Percentiles rank a stretch among this genome's conserved stretches.
Evolutionary conservation across 2,329 filamentous ascomycete species (phyloP).

Genomic region (Fusarium nisikadoi): DNA sequence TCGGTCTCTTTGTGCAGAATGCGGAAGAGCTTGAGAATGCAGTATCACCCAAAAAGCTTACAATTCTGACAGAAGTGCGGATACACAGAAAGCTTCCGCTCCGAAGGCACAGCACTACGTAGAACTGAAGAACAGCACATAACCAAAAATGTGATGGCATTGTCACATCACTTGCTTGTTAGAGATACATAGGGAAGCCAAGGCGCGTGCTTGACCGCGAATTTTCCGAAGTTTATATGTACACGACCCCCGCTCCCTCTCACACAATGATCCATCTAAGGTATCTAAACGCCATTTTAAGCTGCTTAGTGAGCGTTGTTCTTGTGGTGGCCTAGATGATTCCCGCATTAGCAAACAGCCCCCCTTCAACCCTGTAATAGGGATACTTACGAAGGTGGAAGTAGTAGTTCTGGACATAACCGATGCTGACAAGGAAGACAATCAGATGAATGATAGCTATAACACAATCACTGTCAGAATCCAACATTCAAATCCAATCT

Average conservation of each 20-base stretch:
- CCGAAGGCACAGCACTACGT: neutral
- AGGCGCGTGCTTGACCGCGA: conserved; percentile 51
- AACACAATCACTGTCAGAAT: conserved; percentile 40
- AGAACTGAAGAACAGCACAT: neutral
- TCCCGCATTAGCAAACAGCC: conserved; percentile 29
- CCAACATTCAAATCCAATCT: conserved; percentile 41
- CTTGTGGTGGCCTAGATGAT: conserved; percentile 91
- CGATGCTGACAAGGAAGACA: conserved; percentile 78
- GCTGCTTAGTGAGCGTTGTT: conserved; percentile 93
- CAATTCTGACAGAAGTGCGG: neutral
- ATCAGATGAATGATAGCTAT: conserved; percentile 90
- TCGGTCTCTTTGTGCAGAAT: neutral
- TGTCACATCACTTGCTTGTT: conserved; percentile 46
- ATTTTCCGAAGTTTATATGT: conserved; percentile 54
- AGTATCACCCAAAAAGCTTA: neutral
- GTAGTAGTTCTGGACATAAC: conserved; percentile 99
- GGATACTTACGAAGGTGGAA: conserved; percentile 94
- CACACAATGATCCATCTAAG: conserved; percentile 38
- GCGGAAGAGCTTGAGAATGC: neutral
- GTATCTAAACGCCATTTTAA: conserved; percentile 28
- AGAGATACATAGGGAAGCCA: conserved; percentile 51
- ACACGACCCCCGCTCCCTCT: conserved; percentile 50
- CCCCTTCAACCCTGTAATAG: neutral
- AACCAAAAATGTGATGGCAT: conserved; percentile 25
- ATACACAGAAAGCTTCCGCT: neutral